phyloP scores from a whole-genome alignment of 192 early-diverging fungal species.

The Mortierella alpina region DNA sequence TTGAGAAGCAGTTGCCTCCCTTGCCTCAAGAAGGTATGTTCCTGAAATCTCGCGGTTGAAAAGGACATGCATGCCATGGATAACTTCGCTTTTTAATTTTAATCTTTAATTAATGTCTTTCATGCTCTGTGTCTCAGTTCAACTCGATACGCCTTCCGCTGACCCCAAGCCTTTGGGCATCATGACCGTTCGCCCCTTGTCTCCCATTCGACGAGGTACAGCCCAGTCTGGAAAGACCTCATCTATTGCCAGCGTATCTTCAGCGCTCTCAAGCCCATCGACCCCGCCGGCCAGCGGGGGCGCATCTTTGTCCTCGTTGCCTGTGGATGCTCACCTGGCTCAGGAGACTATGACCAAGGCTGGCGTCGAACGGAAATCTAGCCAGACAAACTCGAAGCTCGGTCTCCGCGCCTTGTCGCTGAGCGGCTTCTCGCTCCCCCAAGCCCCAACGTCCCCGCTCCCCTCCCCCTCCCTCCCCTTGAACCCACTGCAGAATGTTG shows the following conservation, averaged over 20 bases:
- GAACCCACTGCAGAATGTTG: neutral
- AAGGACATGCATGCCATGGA: too few relatives aligned
- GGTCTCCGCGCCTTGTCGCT: constrained; percentile 21
- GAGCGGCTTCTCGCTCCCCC: constrained; percentile 21
- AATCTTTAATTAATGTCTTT: neutral
- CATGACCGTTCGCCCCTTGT: constrained; percentile 41
- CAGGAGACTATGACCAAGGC: neutral
- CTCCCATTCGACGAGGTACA: constrained; percentile 42
- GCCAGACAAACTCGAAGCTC: neutral
- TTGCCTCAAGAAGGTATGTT: constrained; percentile 28
- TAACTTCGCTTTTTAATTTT: too few relatives aligned
- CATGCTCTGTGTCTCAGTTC: neutral
- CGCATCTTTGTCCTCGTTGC: neutral
- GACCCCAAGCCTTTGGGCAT: constrained; percentile 1
- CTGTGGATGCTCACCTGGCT: constrained; percentile 16
- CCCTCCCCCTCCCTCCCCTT: constrained; percentile 25
- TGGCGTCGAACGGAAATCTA: neutral
- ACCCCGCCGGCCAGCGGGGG: constrained; percentile 9
- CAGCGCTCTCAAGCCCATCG: constrained; percentile 21
- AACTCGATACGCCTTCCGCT: neutral
- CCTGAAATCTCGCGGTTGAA: neutral
- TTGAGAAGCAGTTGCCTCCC: constrained; percentile 29
- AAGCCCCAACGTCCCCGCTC: constrained; percentile 43
- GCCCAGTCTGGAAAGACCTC: constrained; percentile 6
- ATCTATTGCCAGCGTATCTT: constrained; percentile 34